phyloP scores from a whole-genome alignment of 257 asterid genomes.

The Schizonepeta tenuifolia region DNA sequence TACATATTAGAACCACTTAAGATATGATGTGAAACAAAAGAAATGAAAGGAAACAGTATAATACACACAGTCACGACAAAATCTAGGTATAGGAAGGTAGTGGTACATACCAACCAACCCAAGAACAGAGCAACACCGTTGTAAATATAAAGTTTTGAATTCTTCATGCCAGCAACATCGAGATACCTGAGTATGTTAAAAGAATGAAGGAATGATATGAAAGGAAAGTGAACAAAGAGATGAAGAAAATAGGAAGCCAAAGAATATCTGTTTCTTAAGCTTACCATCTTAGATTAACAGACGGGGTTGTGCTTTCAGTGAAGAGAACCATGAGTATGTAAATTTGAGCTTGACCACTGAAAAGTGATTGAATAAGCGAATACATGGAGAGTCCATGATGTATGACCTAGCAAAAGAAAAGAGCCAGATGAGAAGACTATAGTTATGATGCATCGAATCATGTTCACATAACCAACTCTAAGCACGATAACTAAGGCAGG shows the following conservation, averaged over 20 bases:
- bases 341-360: slow-evolving; percentile 79
- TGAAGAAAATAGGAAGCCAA: neutral
- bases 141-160: slow-evolving; percentile 59
- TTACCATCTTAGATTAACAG: slow-evolving; percentile 91
- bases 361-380: slow-evolving; percentile 70
- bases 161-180: slow-evolving; percentile 77
- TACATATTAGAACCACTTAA: slow-evolving; percentile 16
- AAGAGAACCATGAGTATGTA: slow-evolving; percentile 92
- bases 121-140: slow-evolving; percentile 87
- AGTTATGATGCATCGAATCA: neutral
- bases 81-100: neutral
- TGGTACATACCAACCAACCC: slow-evolving; percentile 84
- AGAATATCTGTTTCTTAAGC: slow-evolving; percentile 16
- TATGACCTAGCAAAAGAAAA: slow-evolving; percentile 53
- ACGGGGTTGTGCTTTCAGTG: slow-evolving; percentile 93
- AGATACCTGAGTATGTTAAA: slow-evolving; percentile 63
- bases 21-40: slow-evolving; percentile 4
- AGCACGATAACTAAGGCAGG: neutral
- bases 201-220: slow-evolving; percentile 17
- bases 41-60: slow-evolving; percentile 8
- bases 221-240: neutral
- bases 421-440: neutral
- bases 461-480: neutral
- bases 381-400: slow-evolving; percentile 93
- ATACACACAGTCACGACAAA: slow-evolving; percentile 12